A percentile compares a stretch with the other conserved stretches of the same genome.
These are phyloP conservation scores for Yamadazyma triangularis DNA, from an alignment of 1,139 yeast species.

Conservation along the genomic window DNA sequence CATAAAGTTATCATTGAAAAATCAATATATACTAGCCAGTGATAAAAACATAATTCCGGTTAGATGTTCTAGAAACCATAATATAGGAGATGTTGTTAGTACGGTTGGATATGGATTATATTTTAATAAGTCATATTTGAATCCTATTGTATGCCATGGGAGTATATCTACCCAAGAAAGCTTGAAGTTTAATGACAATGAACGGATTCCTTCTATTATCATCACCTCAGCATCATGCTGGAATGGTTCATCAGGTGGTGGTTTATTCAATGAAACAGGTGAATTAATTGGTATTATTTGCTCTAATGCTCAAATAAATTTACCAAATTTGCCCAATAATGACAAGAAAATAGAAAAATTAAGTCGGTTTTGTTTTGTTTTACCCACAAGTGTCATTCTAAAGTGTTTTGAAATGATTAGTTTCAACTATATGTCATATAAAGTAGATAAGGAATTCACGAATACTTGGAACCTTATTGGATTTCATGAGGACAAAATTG, in stretches of 20 bases:
- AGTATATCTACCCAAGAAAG: conserved; percentile 15
- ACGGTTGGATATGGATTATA: conserved; percentile 61
- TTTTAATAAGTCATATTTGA: conserved; percentile 17
- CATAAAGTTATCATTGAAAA: conserved; percentile 17
- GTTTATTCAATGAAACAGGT: conserved; percentile 32
- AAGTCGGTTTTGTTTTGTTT: conserved; percentile 22
- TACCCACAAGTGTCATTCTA: conserved; percentile 26
- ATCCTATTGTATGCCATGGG: conserved; percentile 48
- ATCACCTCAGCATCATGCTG: conserved; percentile 62
- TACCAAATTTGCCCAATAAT: conserved; percentile 7
- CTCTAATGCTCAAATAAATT: conserved; percentile 49
- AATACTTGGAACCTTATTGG: conserved; percentile 22
- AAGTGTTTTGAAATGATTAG: conserved; percentile 11
- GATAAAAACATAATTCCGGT: conserved; percentile 6
- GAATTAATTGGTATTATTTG: conserved; percentile 55
- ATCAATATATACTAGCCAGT: conserved; percentile 9
- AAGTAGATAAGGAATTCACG: conserved; percentile 15
- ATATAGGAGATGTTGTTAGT: conserved; percentile 32
- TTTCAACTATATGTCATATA: conserved; percentile 5
- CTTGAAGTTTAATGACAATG: conserved; percentile 2
- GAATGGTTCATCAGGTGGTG: conserved; percentile 80
- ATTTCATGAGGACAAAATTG: conserved; percentile 17
- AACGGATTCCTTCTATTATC: conserved; percentile 31
- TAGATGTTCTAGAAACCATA: conserved; percentile 8
- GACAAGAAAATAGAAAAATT: conserved; percentile 21